Evolutionary conservation across 495 filamentous ascomycete species (phyloP), one percentile per base, ranked within the genome.

Genomic region (Jackrogersella minutella): DNA sequence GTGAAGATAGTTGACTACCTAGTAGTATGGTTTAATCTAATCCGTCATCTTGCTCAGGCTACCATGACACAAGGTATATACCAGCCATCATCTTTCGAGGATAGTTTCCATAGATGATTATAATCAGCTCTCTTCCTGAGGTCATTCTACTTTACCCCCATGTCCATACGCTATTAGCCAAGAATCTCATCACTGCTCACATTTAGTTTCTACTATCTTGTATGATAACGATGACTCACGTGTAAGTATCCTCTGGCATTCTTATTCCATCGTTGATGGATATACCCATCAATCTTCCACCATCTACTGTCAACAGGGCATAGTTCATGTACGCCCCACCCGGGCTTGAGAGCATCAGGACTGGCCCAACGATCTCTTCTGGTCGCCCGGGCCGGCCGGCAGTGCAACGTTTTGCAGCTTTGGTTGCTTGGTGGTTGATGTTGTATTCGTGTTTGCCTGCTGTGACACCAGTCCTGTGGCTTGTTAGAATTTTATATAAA

Each of bases 281-380:
- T 13, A 46, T 21, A 14, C 41, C 41, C 41, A 46, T 46, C 19
- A 46, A 46, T n/a, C 41, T 46, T 5, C 41, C 41, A 13, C 41
- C 41, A 7, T 46, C 41, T 2, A 46, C 41, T 4, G 41, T 46
- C 5, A 46, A 24, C 22, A 46, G 11, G 10, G 41, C 41, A 21
- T 46, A 46, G 13, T 46, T 46, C 41, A 46, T 46, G 41, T 46
- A 46, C n/a, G 19, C 41, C 13, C 41, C 41, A 2, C 41, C 41
- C 3, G 41, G 41, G 21, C 41, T 46, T 13, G 41, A 46, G n/a
- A 46, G 11, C 41, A 46, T 26, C 1, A 46, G 5, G 13, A 46
- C 41, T 21, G 41, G 41, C 11, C 41, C 41, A 14, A 46, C 41
- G 6, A 46, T 46, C 5, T 46, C 41, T 21, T 46, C 41, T 14